Evolutionary conservation across 1,284 basidiomycete species (phyloP), one percentile per base, ranked within the genome.

Genomic region (Limonomyces culmigenus): DNA sequence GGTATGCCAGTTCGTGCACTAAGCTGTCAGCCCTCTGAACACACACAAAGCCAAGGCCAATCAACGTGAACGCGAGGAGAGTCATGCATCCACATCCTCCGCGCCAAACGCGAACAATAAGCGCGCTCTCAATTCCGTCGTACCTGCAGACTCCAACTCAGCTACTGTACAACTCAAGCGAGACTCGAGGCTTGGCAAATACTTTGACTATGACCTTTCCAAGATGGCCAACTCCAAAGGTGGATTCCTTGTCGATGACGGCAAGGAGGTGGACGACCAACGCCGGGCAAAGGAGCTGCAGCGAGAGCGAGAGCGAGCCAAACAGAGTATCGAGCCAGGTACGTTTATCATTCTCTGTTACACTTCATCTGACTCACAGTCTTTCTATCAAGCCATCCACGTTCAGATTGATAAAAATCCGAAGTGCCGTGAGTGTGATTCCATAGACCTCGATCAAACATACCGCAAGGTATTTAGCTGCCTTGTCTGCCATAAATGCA

Each of bases 201-300:
- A 93, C 56, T 88, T 91, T 45, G 89, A 95, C 44, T 96, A 95
- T 70, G 89, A 95, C 53, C 55, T 96, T n/a, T 85, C 83, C 14
- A 96, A 93, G 61, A 87, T 93, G 80, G 78, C 85, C 46, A 93
- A 96, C 51, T 81, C 87, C 3, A 84, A 91, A 52, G 91, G 91
- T 37, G 92, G 91, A 0, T 96, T 95, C 56, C 56, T 95, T 42
- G 63, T 91, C 3, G 81, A 92, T 47, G 76, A 91, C 25, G 78
- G 74, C 6, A 76, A 77, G 46, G 78, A 87, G 48, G 62, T 71
- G 30, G 67, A 79, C 47, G 74, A 76, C 45, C 71, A 74, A 39
- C 48, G 65, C 29, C 60, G 66, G 44, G 62, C 75, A 44, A 80
- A 77, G 47, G 83, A 87, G 52, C 76, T 73, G 41, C 75, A 84